phyloP scores from a whole-genome alignment of 768 basidiomycete species.

The Boletus rex-veris region DNA sequence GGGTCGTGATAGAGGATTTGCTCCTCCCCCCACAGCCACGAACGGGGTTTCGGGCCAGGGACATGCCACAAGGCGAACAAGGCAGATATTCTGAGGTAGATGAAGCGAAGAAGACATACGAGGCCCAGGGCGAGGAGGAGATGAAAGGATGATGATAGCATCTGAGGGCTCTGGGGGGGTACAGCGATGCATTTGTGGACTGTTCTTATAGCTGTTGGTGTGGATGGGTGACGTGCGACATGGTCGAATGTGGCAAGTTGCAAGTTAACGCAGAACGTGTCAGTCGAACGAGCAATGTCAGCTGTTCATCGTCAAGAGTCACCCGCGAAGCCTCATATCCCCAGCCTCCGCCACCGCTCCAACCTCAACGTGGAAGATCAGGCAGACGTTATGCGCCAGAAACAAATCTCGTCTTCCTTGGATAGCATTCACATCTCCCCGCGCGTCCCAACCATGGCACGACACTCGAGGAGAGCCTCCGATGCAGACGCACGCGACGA shows the following conservation, averaged over 20 bases:
- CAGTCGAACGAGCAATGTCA: constrained; percentile 19
- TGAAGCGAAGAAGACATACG: constrained; percentile 31
- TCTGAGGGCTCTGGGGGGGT: not conserved
- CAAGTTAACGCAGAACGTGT: constrained; percentile 7
- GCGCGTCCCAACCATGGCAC: constrained; percentile 42
- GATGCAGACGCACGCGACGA: constrained; percentile 42
- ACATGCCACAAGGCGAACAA: constrained; percentile 40
- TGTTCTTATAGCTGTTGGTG: not conserved
- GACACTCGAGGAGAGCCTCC: constrained; percentile 31
- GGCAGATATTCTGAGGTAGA: constrained; percentile 34
- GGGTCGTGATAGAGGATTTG: constrained; percentile 47
- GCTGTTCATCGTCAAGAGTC: constrained; percentile 21
- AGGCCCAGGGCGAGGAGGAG: constrained; percentile 22
- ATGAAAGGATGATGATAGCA: constrained; percentile 3
- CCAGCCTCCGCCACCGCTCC: constrained; percentile 29
- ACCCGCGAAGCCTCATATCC: constrained; percentile 25
- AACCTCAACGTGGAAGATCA: constrained; percentile 39
- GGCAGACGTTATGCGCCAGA: constrained; percentile 33
- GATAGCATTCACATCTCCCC: constrained; percentile 58
- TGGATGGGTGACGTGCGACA: constrained; percentile 12
- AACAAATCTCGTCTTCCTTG: constrained; percentile 56
- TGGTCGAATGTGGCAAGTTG: constrained; percentile 4
- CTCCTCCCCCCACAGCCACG: constrained; percentile 61
- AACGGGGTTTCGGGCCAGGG: constrained; percentile 49
- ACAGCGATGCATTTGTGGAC: not conserved